Evolutionary conservation across 768 basidiomycete genomes (phyloP).

Genomic region (Leccinum variicolor): DNA sequence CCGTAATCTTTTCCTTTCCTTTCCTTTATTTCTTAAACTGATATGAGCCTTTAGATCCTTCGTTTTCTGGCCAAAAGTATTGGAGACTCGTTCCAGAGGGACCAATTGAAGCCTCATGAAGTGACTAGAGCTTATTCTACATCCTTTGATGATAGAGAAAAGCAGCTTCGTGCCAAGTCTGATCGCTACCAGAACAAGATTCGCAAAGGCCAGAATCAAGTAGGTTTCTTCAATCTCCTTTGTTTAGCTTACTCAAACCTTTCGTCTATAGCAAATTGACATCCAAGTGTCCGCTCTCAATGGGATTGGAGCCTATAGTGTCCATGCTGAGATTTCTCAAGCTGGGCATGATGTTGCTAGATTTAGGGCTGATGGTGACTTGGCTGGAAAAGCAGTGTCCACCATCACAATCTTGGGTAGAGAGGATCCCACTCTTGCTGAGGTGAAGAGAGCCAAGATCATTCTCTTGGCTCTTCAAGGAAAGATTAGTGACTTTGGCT

Average conservation of each 20-base stretch:
- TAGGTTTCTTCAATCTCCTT: conserved; percentile 15
- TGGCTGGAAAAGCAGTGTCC: conserved; percentile 30
- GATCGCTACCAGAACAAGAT: conserved; percentile 28
- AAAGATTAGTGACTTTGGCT: conserved; percentile 25
- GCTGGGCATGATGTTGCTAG: conserved; percentile 16
- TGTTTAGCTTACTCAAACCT: not conserved
- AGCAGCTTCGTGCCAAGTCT: conserved; percentile 15
- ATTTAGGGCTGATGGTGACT: conserved; percentile 19
- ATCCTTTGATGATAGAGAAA: conserved; percentile 9
- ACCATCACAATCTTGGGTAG: conserved; percentile 50
- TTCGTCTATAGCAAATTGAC: conserved; percentile 11
- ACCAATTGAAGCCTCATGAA: conserved; percentile 25
- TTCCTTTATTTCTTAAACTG: not conserved
- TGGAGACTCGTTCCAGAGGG: conserved; percentile 23
- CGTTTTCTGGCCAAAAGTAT: conserved; percentile 27
- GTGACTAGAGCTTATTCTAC: conserved; percentile 22
- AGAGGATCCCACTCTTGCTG: conserved; percentile 57
- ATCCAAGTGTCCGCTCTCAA: conserved; percentile 22
- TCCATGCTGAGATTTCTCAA: conserved; percentile 19
- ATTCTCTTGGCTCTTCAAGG: conserved; percentile 38
- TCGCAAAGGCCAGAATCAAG: conserved; percentile 36
- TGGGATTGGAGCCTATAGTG: conserved; percentile 20
- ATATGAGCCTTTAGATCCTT: conserved; percentile 17
- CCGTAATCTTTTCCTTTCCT: conserved; percentile 8
- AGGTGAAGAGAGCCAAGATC: conserved; percentile 36